A percentile compares a stretch with the other conserved stretches of the same genome.
These are phyloP conservation scores for Pichia sp. DNA, from an alignment of 1,139 yeast genomes.

Conservation along the genomic window DNA sequence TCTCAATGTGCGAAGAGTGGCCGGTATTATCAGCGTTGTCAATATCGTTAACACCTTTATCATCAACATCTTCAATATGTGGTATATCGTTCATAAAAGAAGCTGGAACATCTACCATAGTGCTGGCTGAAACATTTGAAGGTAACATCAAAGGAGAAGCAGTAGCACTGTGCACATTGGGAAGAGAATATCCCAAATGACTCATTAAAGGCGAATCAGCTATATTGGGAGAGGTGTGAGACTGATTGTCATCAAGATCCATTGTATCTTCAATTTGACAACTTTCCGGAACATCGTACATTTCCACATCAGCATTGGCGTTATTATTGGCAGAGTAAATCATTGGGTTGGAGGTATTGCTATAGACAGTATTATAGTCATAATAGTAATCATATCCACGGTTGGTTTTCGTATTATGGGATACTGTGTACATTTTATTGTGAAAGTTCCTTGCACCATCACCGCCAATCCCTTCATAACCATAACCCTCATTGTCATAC, in stretches of 20 bases:
- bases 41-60: not conserved
- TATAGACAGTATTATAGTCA: constrained; percentile 80
- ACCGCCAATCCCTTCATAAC: not conserved
- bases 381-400: constrained; percentile 82
- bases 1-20: constrained; percentile 5
- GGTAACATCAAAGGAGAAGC: constrained; percentile 12
- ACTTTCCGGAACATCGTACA: constrained; percentile 33
- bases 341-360: constrained; percentile 24
- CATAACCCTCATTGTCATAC: constrained; percentile 37
- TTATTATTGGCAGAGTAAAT: constrained; percentile 18
- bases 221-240: not conserved
- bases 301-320: constrained; percentile 25
- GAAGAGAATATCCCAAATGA: not conserved
- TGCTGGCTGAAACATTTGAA: not conserved
- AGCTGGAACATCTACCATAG: constrained; percentile 7
- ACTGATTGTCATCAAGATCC: constrained; percentile 22
- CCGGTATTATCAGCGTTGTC: not conserved
- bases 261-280: constrained; percentile 29
- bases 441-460: not conserved
- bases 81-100: constrained; percentile 9
- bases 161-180: constrained; percentile 5
- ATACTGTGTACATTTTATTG: constrained; percentile 44
- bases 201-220: constrained; percentile 4
- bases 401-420: constrained; percentile 70
- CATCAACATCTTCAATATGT: not conserved